A percentile compares a stretch with the other conserved stretches of the same genome.
Conservation (phyloP, 2,329 filamentous ascomycete genomes). For the Neonectria faginata region DNA sequence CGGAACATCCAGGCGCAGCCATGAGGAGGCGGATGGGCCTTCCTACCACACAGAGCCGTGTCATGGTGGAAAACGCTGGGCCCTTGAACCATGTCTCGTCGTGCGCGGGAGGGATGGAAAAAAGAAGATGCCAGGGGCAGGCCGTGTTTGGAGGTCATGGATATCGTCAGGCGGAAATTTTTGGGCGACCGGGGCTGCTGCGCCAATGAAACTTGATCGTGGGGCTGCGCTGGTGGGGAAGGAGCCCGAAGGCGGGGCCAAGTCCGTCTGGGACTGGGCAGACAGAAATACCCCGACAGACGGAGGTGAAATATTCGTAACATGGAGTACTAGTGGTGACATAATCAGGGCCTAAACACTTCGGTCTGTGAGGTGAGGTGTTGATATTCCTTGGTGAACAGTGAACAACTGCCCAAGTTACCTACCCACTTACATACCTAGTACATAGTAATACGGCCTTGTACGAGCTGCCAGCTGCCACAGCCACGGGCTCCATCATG, state of each 20-base stretch:
- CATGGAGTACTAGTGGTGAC: no score
- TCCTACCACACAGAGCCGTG: slow-evolving; percentile 35
- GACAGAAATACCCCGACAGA: slow-evolving; percentile 30
- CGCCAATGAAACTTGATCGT: slow-evolving; percentile 32
- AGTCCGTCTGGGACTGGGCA: slow-evolving; percentile 13
- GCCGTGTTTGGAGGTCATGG: slow-evolving; percentile 28
- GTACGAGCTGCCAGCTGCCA: no score
- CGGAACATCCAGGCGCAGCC: slow-evolving; percentile 22
- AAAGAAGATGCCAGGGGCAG: slow-evolving; percentile 26
- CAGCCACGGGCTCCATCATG: slow-evolving; percentile 1
- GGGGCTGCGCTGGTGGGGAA: slow-evolving; percentile 33
- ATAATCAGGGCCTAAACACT: no score
- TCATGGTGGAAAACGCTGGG: slow-evolving; percentile 28
- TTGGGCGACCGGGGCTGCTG: slow-evolving; percentile 37
- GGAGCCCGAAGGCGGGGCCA: slow-evolving; percentile 27
- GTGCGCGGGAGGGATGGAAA: slow-evolving; percentile 20
- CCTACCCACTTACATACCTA: no score
- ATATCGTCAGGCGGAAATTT: slow-evolving; percentile 42
- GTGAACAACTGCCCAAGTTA: not conserved
- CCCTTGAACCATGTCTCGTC: slow-evolving; percentile 40
- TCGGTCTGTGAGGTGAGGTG: not conserved
- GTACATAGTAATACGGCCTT: no score
- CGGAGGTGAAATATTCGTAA: not conserved
- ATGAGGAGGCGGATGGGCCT: slow-evolving; percentile 33
- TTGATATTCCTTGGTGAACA: not conserved